Evolutionary conservation across 1,139 yeast genomes (phyloP).

Genomic region (Yamadazyma songkhlaensis): DNA sequence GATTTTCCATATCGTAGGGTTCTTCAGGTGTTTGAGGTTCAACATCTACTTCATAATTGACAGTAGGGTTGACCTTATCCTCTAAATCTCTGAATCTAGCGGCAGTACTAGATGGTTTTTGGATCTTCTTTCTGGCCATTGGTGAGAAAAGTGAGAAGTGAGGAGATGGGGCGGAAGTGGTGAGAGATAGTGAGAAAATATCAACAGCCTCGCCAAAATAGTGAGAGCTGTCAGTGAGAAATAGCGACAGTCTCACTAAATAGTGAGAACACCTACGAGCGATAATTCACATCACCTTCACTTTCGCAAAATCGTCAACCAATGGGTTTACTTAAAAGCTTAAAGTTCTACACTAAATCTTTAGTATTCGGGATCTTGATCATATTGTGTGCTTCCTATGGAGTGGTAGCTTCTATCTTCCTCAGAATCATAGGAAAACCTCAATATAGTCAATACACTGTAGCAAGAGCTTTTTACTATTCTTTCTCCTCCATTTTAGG

Average conservation of each 20-base stretch:
- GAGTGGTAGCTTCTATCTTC: slow-evolving; percentile 71
- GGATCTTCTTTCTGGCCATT: slow-evolving; percentile 15
- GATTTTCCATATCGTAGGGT: slow-evolving; percentile 13
- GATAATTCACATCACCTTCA: too few relatives aligned
- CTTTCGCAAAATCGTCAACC: background rate
- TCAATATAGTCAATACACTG: slow-evolving; percentile 83
- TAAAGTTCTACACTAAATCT: slow-evolving; percentile 55
- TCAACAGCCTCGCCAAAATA: too few relatives aligned
- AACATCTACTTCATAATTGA: background rate
- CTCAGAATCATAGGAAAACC: slow-evolving; percentile 70
- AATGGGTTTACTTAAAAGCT: slow-evolving; percentile 5
- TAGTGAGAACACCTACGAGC: background rate
- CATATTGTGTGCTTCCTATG: slow-evolving; percentile 65
- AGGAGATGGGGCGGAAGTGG: background rate
- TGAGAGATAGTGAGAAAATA: background rate
- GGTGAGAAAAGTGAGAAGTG: background rate
- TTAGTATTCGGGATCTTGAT: slow-evolving; percentile 51
- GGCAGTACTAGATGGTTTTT: slow-evolving; percentile 19
- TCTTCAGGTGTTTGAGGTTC: background rate
- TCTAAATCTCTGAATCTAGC: slow-evolving; percentile 18
- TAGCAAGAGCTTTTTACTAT: slow-evolving; percentile 77
- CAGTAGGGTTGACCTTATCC: slow-evolving; percentile 5
- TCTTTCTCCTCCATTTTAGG: slow-evolving; percentile 63
- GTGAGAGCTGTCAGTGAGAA: too few relatives aligned
- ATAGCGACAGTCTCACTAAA: background rate